These are phyloP conservation scores for Euphorbia celastroides DNA, from an alignment of 441 rosid species.

Conservation along the genomic window DNA sequence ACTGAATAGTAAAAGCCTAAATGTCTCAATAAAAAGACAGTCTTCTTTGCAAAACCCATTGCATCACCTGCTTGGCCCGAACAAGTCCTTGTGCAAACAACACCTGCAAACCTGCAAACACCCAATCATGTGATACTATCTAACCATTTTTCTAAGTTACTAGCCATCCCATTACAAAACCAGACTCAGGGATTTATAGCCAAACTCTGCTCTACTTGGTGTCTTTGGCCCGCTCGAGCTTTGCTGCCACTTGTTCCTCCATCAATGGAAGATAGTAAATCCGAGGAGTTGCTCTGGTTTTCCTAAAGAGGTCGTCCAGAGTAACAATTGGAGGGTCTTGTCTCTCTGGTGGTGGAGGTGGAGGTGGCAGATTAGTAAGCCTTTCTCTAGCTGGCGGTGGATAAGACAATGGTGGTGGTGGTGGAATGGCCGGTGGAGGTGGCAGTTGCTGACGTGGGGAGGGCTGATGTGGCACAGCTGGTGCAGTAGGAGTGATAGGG, in stretches of 20 bases:
- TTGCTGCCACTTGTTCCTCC: constrained; percentile 76
- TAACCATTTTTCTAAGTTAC: too few species aligned
- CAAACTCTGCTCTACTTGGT: too few species aligned
- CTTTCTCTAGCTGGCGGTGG: constrained; percentile 46
- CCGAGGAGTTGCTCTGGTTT: constrained; percentile 88
- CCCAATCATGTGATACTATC: too few species aligned
- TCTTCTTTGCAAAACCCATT: too few species aligned
- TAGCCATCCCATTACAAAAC: too few species aligned
- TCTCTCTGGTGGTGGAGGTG: constrained; percentile 65
- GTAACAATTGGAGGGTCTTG: constrained; percentile 81
- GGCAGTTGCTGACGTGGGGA: constrained; percentile 56
- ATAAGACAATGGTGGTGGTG: constrained; percentile 51
- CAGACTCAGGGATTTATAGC: too few species aligned
- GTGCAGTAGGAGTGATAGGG: constrained; percentile 32
- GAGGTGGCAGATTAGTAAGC: constrained; percentile 56
- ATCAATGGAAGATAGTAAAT: constrained; percentile 91
- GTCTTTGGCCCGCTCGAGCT: constrained; percentile 40
- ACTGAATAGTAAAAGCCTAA: too few species aligned
- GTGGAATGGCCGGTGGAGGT: constrained; percentile 54
- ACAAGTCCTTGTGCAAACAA: too few species aligned
- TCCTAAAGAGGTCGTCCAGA: constrained; percentile 84
- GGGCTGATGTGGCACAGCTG: constrained; percentile 46
- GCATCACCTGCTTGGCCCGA: too few species aligned
- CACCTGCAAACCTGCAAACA: too few species aligned
- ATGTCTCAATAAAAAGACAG: too few species aligned